A percentile compares a stretch with the other conserved stretches of the same genome.
Evolutionary conservation across 352 stramenopile genomes (phyloP).

Genomic region (Lagenidium giganteum): DNA sequence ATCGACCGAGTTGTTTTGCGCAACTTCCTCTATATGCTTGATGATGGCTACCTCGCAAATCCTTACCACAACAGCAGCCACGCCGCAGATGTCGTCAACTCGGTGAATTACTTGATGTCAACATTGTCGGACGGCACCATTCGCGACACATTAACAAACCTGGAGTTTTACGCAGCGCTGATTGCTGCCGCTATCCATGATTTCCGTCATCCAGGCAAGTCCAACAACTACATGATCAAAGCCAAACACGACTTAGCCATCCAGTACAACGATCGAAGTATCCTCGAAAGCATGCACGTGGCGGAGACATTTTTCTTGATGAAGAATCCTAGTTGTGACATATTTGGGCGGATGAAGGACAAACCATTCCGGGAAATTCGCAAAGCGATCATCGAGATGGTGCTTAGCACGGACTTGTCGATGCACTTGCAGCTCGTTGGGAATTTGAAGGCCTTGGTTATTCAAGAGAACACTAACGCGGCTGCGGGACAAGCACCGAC

Average conservation of each 20-base stretch:
- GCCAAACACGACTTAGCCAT: slow-evolving; percentile 71
- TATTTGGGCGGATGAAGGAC: slow-evolving; percentile 77
- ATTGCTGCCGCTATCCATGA: slow-evolving; percentile 82
- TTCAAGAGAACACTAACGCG: slow-evolving; percentile 42
- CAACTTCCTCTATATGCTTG: slow-evolving; percentile 76
- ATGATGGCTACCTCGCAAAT: slow-evolving; percentile 71
- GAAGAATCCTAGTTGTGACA: slow-evolving; percentile 62
- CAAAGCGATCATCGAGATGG: slow-evolving; percentile 85
- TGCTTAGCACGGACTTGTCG: slow-evolving; percentile 82
- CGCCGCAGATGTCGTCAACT: slow-evolving; percentile 75
- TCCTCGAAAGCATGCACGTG: slow-evolving; percentile 85
- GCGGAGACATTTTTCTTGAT: slow-evolving; percentile 83
- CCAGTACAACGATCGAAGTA: slow-evolving; percentile 80
- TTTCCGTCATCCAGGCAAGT: slow-evolving; percentile 79
- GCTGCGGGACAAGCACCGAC: background rate
- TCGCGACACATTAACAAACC: slow-evolving; percentile 63
- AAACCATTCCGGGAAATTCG: slow-evolving; percentile 74
- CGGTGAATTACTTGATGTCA: slow-evolving; percentile 77
- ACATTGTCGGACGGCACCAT: slow-evolving; percentile 63
- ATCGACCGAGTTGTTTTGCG: slow-evolving; percentile 68
- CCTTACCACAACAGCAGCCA: slow-evolving; percentile 82
- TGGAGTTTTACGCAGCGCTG: slow-evolving; percentile 76
- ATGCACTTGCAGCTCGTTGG: slow-evolving; percentile 80
- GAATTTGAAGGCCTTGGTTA: slow-evolving; percentile 68
- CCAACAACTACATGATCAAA: slow-evolving; percentile 85